Evolutionary conservation across 2,329 filamentous ascomycete species (phyloP), one percentile per base, ranked within the genome.

Genomic region (Clonostachys rosea): DNA sequence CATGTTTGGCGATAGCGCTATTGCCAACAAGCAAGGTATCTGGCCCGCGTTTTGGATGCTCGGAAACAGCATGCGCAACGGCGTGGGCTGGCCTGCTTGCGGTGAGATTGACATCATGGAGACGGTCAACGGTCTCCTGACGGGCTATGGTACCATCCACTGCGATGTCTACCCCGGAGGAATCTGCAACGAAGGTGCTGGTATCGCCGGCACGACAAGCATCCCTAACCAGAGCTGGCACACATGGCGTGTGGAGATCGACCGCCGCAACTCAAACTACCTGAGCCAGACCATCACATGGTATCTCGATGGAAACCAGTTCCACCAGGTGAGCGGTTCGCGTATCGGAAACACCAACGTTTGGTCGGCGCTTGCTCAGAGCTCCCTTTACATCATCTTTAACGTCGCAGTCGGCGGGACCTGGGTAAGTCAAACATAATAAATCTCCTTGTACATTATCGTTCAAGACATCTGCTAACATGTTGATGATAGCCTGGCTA

Each of bases 21-120:
- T 55, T 42, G 65, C 68, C 5, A 57, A 57, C 44, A 71, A 74
- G 56, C 67, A 78, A 53, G 79, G 79, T 5, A 66, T 81, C 44
- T 82, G 78, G 78, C 77, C 78, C 1, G 78, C 78, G 1, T 81
- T 81, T 54, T 82, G 77, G 78, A 64, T 79, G 50, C 65, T 81
- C 14, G 78, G 78, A 39, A 63, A 73, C 58, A 62, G 59, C 68
- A n/a, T 64, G 74, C 47, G 71, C 73, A 18, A 64, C 69, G 44
- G 75, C 73, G 10, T 70, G 9, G 6, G n/a, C 65, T 82, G 79
- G 79, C 79, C 79, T 1, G 46, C 50, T 11, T 75, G 74, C 49
- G 79, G 78, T 49, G 79, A 82, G 67, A 64, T 82, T 44, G 79
- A 82, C 58, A 74, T 81, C 54, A 67, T 82, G 59, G 78, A 82